A percentile compares a stretch with the other conserved stretches of the same genome.
phyloP scores from a whole-genome alignment of 2,329 filamentous ascomycete genomes.

The Apiospora arundinis region DNA sequence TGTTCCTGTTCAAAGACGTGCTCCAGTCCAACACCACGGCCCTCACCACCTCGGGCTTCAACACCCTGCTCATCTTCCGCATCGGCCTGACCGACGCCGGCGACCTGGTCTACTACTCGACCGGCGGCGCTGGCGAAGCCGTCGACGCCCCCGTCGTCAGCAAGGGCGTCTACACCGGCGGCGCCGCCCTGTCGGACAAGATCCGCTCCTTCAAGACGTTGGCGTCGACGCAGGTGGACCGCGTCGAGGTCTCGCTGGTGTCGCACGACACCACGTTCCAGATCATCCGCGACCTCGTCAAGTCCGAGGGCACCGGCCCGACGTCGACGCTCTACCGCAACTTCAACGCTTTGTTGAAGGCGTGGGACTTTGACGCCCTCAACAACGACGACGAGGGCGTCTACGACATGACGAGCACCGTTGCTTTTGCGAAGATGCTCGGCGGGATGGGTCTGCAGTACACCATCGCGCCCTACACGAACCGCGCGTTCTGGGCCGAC shows the following conservation, averaged over 20 bases:
- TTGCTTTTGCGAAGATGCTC: slow-evolving; percentile 50
- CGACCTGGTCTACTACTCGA: slow-evolving; percentile 53
- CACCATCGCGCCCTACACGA: slow-evolving; percentile 51
- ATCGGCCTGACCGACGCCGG: slow-evolving; percentile 50
- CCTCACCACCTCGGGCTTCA: slow-evolving; percentile 50
- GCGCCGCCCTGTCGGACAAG: slow-evolving; percentile 54
- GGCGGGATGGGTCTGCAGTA: slow-evolving; percentile 49
- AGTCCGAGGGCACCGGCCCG: slow-evolving; percentile 40
- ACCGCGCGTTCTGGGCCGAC: slow-evolving; percentile 44
- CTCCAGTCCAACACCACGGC: slow-evolving; percentile 50
- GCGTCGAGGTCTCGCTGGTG: slow-evolving; percentile 46
- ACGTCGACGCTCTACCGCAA: slow-evolving; percentile 46
- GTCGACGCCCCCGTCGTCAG: slow-evolving; percentile 45
- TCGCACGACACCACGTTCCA: slow-evolving; percentile 46
- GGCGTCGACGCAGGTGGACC: slow-evolving; percentile 40
- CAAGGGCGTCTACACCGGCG: slow-evolving; percentile 52
- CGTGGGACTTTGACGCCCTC: slow-evolving; percentile 52
- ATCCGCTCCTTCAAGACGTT: slow-evolving; percentile 48
- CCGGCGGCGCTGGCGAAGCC: slow-evolving; percentile 42
- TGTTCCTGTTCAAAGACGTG: slow-evolving; percentile 52
- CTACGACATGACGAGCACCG: slow-evolving; percentile 50
- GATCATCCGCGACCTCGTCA: slow-evolving; percentile 47
- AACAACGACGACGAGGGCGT: slow-evolving; percentile 54
- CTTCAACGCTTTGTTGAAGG: slow-evolving; percentile 46
- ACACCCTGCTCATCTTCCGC: slow-evolving; percentile 50